phyloP scores from a whole-genome alignment of 208 protist genomes.

The Herpetomonas tarakana region DNA sequence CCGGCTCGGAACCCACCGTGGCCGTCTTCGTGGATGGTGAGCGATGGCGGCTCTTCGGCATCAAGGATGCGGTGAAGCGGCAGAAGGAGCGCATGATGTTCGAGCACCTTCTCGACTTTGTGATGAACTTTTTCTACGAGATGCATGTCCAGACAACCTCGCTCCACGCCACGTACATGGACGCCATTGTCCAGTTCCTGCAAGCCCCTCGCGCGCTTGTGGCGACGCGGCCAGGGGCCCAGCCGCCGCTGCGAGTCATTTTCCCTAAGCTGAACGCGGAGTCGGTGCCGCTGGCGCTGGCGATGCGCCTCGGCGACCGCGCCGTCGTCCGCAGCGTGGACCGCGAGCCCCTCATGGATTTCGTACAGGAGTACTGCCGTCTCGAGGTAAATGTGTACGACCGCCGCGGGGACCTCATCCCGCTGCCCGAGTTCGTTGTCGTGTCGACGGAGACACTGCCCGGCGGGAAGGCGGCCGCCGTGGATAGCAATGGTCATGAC shows the following conservation, averaged over 20 bases:
- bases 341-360: slow-evolving; percentile 38
- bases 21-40: slow-evolving; percentile 71
- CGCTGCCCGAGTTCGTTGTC: slow-evolving; percentile 72
- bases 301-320: slow-evolving; percentile 41
- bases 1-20: slow-evolving; percentile 21
- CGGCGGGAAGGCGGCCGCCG: slow-evolving; percentile 8
- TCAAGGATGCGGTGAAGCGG: slow-evolving; percentile 32
- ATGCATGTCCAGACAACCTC: slow-evolving; percentile 25
- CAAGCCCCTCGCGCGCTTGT: slow-evolving; percentile 27
- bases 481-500: not conserved
- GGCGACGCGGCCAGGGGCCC: slow-evolving; percentile 19
- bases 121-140: slow-evolving; percentile 75
- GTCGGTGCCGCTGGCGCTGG: slow-evolving; percentile 52
- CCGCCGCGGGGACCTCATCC: slow-evolving; percentile 46
- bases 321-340: slow-evolving; percentile 41
- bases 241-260: slow-evolving; percentile 16
- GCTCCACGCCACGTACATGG: slow-evolving; percentile 18
- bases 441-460: slow-evolving; percentile 43
- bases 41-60: slow-evolving; percentile 45
- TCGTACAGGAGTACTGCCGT: slow-evolving; percentile 73
- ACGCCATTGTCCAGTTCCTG: slow-evolving; percentile 50
- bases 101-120: slow-evolving; percentile 58
- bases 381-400: slow-evolving; percentile 55
- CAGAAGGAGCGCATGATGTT: slow-evolving; percentile 26
- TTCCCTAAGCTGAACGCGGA: slow-evolving; percentile 41